These are phyloP conservation scores for Exophiala xenobiotica DNA, from an alignment of 2,329 filamentous ascomycete genomes.

Conservation along the genomic window DNA sequence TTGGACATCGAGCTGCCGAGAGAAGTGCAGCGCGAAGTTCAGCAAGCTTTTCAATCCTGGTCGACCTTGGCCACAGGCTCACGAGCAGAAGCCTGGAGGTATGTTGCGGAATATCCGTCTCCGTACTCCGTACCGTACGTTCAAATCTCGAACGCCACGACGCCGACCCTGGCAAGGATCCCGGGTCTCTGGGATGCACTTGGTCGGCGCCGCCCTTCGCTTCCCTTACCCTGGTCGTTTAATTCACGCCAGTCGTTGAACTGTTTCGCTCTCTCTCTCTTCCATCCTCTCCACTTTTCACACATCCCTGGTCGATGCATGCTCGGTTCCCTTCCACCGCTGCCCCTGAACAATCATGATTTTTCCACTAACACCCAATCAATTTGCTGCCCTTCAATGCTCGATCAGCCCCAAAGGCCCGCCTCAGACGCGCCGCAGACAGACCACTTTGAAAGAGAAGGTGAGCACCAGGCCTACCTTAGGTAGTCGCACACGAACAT, in stretches of 20 bases:
- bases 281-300: conserved; percentile 1
- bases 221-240: not conserved
- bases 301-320: not conserved
- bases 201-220: not conserved
- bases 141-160: not conserved
- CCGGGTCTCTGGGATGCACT: not conserved
- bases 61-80: no score
- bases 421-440: conserved; percentile 14
- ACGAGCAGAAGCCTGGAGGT: no score
- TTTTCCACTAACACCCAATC: conserved; percentile 20
- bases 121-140: not conserved
- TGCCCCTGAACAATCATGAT: conserved; percentile 26
- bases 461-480: conserved; percentile 1
- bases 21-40: no score
- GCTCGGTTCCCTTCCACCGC: conserved; percentile 1
- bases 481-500: not conserved
- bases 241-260: not conserved
- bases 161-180: not conserved
- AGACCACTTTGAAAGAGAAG: conserved; percentile 2
- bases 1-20: no score
- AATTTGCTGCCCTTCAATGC: conserved; percentile 5
- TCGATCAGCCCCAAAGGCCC: conserved; percentile 15
- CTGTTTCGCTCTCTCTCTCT: not conserved
- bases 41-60: no score
- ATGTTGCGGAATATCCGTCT: not conserved